Evolutionary conservation across 148 eudicot genomes (phyloP), one percentile per base, ranked within the genome.

Genomic region (Spergularia bocconei): DNA sequence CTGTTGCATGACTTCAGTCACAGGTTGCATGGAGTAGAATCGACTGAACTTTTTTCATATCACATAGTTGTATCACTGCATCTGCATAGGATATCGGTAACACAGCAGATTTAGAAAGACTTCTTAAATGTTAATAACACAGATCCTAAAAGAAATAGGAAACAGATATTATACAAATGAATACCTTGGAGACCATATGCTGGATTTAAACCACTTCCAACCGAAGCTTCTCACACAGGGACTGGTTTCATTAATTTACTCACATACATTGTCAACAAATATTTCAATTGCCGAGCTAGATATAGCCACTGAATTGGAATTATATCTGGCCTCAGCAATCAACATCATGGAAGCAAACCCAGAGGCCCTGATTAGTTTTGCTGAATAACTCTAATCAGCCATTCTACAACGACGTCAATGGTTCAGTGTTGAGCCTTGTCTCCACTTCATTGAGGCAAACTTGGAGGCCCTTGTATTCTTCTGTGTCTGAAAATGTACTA

Each of bases 401-500:
- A 53, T 44, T 52, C 53, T 63, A 36, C 14, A 67, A 64, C 14
- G 53, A 68, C 44, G 66, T 41, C 62, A 48, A 56, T 21, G 63
- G 33, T 13, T 71, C 69, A 11, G 73, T 66, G 63, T 82, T 81
- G 71, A 87, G 77, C 71, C 63, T 86, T 50, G 33, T 60, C 73
- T 82, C 85, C 70, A 92, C 90, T 71, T 83, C 81, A 36, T 78
- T 79, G 25, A 89, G 93, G 76, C 90, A 85, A 74, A 72, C 80
- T 72, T 86, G 83, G 53, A 93, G 92, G 68, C 84, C 87, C 76
- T 79, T 82, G 75, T 69, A 91, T 80, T 91, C 98, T 79, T 91
- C 86, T 6, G 85, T 88, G 66, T 88, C 87, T 21, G 88, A 77
- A 75, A 91, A 90, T 53, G 63, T 73, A 47, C 48, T 84, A 20